phyloP scores from a whole-genome alignment of 768 basidiomycete genomes.

The Suillus hirtellus region DNA sequence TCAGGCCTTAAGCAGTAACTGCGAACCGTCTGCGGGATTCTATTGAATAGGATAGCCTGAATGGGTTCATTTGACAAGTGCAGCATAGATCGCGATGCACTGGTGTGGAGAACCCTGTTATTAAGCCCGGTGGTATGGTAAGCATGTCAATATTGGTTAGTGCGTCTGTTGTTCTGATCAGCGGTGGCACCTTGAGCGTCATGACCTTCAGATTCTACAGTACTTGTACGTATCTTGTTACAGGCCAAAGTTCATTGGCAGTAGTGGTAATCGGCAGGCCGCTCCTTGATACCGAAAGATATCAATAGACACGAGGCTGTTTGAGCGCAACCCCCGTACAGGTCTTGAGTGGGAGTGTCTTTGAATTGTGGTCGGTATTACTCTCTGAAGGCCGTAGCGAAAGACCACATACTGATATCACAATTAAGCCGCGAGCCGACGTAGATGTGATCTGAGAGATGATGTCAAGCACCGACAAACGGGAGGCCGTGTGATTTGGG shows the following conservation, averaged over 20 bases:
- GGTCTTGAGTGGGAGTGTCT: neutral
- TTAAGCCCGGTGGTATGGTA: neutral
- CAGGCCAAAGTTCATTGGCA: neutral
- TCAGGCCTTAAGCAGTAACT: neutral
- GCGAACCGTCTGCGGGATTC: neutral
- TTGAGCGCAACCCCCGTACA: neutral
- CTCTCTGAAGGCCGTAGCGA: neutral
- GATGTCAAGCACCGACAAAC: neutral
- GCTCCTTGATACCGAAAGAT: neutral
- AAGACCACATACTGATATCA: neutral
- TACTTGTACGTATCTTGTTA: neutral
- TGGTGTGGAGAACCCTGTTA: neutral
- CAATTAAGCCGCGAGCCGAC: neutral
- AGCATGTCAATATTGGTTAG: neutral
- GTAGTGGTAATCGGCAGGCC: neutral
- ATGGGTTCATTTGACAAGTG: neutral
- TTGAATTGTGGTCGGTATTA: neutral
- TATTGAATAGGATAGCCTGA: neutral
- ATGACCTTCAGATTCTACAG: neutral
- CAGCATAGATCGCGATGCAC: neutral
- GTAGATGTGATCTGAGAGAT: neutral
- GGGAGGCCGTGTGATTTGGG: neutral
- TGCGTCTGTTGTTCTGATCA: neutral
- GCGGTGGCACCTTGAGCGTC: no score
- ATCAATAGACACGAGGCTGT: neutral